phyloP scores from a whole-genome alignment of 176 grass and related monocot species.

The Cenchrus purpureus region DNA sequence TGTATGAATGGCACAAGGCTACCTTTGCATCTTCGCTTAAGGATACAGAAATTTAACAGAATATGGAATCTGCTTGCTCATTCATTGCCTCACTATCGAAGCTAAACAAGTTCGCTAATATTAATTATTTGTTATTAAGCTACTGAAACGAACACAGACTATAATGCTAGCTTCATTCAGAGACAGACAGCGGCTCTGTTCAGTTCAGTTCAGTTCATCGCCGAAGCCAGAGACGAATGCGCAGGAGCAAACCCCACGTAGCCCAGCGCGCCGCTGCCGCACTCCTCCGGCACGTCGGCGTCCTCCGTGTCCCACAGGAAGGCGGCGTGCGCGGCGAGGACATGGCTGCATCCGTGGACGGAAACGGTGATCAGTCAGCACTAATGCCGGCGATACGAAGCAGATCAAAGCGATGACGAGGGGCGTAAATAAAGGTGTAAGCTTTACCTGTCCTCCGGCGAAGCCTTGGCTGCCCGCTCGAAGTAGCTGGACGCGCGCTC shows the following conservation, averaged over 20 bases:
- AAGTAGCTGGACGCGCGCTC: slow-evolving; percentile 89
- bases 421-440: neutral
- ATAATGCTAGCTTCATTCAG: slow-evolving; percentile 2
- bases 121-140: slow-evolving; percentile 29
- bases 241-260: slow-evolving; percentile 7
- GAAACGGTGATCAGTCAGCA: neutral
- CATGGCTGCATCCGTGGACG: slow-evolving; percentile 50
- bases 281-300: slow-evolving; percentile 26
- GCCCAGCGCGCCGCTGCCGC: slow-evolving; percentile 2
- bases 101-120: neutral
- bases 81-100: too few relatives aligned
- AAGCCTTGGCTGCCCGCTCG: slow-evolving; percentile 62
- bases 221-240: slow-evolving; percentile 36
- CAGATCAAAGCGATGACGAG: neutral
- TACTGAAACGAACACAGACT: neutral
- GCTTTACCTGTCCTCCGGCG: slow-evolving; percentile 60
- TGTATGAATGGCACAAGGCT: neutral
- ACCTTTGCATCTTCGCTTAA: neutral
- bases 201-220: slow-evolving; percentile 2
- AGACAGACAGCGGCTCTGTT: neutral
- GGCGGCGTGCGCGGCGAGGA: slow-evolving; percentile 72
- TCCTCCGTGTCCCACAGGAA: slow-evolving; percentile 86
- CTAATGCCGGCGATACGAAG: neutral
- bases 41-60: neutral
- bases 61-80: neutral